Percentiles rank a stretch among this genome's conserved stretches.
These are phyloP conservation scores for Geotrichum carabidarum DNA, from an alignment of 1,139 yeast genomes.

Conservation along the genomic window DNA sequence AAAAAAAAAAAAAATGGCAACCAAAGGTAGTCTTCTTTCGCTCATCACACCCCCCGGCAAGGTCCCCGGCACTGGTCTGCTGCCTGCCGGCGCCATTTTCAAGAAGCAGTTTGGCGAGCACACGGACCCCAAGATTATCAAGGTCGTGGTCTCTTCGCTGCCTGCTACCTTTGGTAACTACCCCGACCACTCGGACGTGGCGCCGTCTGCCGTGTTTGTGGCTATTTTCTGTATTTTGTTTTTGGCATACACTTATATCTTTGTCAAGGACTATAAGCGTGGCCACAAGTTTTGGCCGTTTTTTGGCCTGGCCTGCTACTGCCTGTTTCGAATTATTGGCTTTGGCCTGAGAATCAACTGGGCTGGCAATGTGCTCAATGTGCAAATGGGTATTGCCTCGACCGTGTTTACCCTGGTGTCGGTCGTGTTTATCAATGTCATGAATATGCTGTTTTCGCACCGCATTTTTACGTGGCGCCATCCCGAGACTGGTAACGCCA, in stretches of 20 bases:
- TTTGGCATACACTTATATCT: constrained; percentile 48
- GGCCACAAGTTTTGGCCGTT: constrained; percentile 64
- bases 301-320: constrained; percentile 52
- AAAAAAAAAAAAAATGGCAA: neutral
- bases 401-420: constrained; percentile 53
- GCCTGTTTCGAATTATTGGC: constrained; percentile 53
- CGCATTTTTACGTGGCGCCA: constrained; percentile 79
- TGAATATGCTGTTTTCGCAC: constrained; percentile 64
- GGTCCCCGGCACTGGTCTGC: constrained; percentile 25
- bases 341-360: constrained; percentile 57
- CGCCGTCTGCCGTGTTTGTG: constrained; percentile 56
- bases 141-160: constrained; percentile 39
- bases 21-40: constrained; percentile 17
- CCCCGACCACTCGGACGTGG: constrained; percentile 52
- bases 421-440: constrained; percentile 42
- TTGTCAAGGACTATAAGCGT: constrained; percentile 47
- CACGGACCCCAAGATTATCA: constrained; percentile 11
- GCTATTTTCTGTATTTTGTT: constrained; percentile 51
- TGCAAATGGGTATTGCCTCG: constrained; percentile 55
- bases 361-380: constrained; percentile 46
- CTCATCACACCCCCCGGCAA: constrained; percentile 27
- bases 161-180: constrained; percentile 63
- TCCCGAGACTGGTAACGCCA: constrained; percentile 64
- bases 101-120: constrained; percentile 11
- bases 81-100: constrained; percentile 15